These are phyloP conservation scores for Pluteus cervinus DNA, from an alignment of 768 basidiomycete genomes.

Conservation along the genomic window DNA sequence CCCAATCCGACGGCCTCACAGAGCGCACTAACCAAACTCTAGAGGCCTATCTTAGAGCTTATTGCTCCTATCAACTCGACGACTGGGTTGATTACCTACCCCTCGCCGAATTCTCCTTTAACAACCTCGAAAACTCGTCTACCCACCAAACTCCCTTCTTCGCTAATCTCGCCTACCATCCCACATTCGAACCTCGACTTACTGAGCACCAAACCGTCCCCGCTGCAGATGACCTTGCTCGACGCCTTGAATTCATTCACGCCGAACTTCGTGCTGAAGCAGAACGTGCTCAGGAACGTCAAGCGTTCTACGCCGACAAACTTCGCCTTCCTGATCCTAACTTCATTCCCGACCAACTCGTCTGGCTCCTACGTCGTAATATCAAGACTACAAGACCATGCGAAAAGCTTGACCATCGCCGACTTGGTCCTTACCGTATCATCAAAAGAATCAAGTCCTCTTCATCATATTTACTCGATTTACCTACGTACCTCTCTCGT, in stretches of 20 bases:
- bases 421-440: constrained; percentile 24
- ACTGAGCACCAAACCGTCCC: constrained; percentile 22
- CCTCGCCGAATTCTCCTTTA: constrained; percentile 35
- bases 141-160: constrained; percentile 32
- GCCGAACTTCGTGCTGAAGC: constrained; percentile 26
- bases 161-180: constrained; percentile 26
- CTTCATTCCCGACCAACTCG: constrained; percentile 24
- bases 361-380: constrained; percentile 31
- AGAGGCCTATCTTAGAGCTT: constrained; percentile 30
- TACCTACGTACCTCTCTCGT: constrained; percentile 24
- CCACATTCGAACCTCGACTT: constrained; percentile 21
- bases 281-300: constrained; percentile 18
- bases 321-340: constrained; percentile 17
- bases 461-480: constrained; percentile 22
- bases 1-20: constrained; percentile 33
- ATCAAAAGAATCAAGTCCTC: too few relatives aligned
- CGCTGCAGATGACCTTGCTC: constrained; percentile 22
- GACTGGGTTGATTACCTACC: constrained; percentile 35
- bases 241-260: constrained; percentile 23
- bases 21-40: constrained; percentile 31
- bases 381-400: constrained; percentile 35
- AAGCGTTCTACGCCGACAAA: constrained; percentile 21
- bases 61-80: constrained; percentile 32
- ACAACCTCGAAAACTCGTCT: constrained; percentile 26
- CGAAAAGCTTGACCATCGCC: constrained; percentile 29